These are phyloP conservation scores for Platismatia glauca DNA, from an alignment of 495 filamentous ascomycete species.

Conservation along the genomic window DNA sequence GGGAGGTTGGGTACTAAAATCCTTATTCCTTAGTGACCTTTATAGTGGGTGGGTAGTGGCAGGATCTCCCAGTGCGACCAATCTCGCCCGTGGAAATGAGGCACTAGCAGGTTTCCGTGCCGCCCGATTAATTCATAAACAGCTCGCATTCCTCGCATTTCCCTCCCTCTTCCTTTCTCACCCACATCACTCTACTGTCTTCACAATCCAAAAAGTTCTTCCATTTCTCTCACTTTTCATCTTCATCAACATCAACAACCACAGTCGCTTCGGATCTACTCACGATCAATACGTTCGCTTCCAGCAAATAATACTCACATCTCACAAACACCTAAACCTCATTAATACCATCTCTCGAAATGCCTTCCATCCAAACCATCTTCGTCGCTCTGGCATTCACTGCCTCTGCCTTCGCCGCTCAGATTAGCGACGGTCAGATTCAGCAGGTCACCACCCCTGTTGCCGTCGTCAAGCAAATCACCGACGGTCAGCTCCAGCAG, in stretches of 20 bases:
- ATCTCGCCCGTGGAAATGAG: neutral
- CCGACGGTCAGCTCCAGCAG: neutral
- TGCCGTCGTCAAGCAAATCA: constrained; percentile 17
- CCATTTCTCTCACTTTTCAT: constrained; percentile 8
- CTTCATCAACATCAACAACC: constrained; percentile 11
- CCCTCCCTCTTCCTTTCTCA: constrained; percentile 6
- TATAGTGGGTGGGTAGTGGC: neutral
- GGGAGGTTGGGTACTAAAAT: neutral
- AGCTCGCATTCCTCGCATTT: constrained; percentile 15
- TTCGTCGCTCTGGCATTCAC: constrained; percentile 21
- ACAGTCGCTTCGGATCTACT: constrained; percentile 24
- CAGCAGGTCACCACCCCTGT: constrained; percentile 34
- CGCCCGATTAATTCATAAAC: constrained; percentile 22
- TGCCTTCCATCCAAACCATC: constrained; percentile 24
- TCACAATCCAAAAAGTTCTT: constrained; percentile 10
- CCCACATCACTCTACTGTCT: constrained; percentile 2
- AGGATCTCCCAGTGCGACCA: constrained; percentile 3
- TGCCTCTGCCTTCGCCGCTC: constrained; percentile 13
- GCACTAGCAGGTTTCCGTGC: constrained; percentile 16
- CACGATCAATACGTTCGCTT: constrained; percentile 23
- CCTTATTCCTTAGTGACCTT: too few relatives aligned
- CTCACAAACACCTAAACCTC: constrained; percentile 1
- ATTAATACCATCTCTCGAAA: constrained; percentile 16
- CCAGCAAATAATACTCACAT: constrained; percentile 1
- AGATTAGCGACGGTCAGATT: constrained; percentile 43